phyloP scores from a whole-genome alignment of 495 filamentous ascomycete genomes.

The Aspergillus egyptiacus region DNA sequence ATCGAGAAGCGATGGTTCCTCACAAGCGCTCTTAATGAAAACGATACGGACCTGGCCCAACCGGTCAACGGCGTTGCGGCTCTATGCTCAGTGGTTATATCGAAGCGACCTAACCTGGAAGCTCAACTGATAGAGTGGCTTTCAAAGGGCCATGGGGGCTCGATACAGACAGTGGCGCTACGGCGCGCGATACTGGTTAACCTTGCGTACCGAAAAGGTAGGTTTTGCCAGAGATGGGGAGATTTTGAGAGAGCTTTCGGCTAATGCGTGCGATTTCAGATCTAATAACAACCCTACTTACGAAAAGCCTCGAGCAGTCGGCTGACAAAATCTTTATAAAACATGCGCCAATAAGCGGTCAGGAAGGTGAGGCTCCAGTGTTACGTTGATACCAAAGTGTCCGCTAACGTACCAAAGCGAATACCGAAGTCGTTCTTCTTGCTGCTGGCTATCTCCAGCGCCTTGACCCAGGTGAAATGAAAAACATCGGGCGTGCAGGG shows the following conservation, averaged over 20 bases:
- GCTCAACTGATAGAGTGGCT: constrained; percentile 64
- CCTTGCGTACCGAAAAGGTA: constrained; percentile 50
- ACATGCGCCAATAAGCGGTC: constrained; percentile 71
- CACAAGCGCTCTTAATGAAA: constrained; percentile 9
- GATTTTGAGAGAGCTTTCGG: background rate
- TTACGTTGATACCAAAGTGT: background rate
- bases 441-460: constrained; percentile 69
- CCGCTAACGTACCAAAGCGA: constrained; percentile 47
- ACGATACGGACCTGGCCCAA: constrained; percentile 6
- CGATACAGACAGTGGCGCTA: constrained; percentile 58
- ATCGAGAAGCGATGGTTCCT: constrained; percentile 51
- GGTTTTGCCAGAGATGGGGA: too few relatives aligned
- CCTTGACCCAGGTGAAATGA: constrained; percentile 51
- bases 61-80: constrained; percentile 36
- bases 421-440: constrained; percentile 73
- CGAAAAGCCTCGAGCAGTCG: constrained; percentile 65
- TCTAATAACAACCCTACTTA: constrained; percentile 51
- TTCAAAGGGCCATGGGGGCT: constrained; percentile 43
- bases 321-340: constrained; percentile 82
- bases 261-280: constrained; percentile 29
- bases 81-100: constrained; percentile 32
- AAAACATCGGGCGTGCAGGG: constrained; percentile 61
- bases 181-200: constrained; percentile 61
- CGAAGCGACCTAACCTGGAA: constrained; percentile 32
- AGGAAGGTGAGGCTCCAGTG: constrained; percentile 61